A percentile compares a stretch with the other conserved stretches of the same genome.
phyloP scores from a whole-genome alignment of 768 basidiomycete genomes.

The Pulveroboletus sp. region DNA sequence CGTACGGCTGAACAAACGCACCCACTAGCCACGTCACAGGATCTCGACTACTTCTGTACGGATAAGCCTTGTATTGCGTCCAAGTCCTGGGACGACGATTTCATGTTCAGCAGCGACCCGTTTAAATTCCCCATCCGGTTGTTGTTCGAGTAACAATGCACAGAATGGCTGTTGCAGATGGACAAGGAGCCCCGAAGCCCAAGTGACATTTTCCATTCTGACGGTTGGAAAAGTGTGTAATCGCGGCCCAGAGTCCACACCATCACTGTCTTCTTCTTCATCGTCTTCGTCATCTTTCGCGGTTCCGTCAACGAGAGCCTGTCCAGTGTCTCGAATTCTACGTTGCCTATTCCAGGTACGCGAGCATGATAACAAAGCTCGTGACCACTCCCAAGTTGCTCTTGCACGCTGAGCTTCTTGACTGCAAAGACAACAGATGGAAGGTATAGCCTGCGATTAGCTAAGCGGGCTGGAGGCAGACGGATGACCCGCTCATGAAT shows the following conservation, averaged over 20 bases:
- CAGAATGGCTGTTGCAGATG: neutral
- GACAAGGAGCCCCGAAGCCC: neutral
- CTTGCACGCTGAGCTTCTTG: neutral
- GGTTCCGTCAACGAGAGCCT: neutral
- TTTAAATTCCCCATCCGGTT: slow-evolving; percentile 11
- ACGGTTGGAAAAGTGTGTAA: neutral
- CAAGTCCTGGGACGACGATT: neutral
- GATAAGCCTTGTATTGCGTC: neutral
- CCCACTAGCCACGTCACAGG: neutral
- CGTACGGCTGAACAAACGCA: too few relatives aligned
- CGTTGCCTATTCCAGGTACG: slow-evolving; percentile 1
- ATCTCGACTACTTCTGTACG: neutral
- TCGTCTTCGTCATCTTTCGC: neutral
- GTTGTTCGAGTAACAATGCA: slow-evolving; percentile 3
- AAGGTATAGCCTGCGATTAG: slow-evolving; percentile 2
- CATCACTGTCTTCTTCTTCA: too few relatives aligned
- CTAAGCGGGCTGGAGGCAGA: slow-evolving; percentile 1
- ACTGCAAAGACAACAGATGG: slow-evolving; percentile 9
- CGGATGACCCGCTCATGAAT: neutral
- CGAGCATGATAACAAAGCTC: slow-evolving; percentile 1
- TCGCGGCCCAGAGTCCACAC: too few relatives aligned
- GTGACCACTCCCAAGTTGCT: neutral
- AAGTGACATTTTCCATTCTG: neutral
- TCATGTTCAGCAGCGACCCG: slow-evolving; percentile 7
- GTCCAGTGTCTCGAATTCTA: slow-evolving; percentile 2